Conservation (phyloP, 495 filamentous ascomycete genomes). For the Talaromyces nanjingensis region DNA sequence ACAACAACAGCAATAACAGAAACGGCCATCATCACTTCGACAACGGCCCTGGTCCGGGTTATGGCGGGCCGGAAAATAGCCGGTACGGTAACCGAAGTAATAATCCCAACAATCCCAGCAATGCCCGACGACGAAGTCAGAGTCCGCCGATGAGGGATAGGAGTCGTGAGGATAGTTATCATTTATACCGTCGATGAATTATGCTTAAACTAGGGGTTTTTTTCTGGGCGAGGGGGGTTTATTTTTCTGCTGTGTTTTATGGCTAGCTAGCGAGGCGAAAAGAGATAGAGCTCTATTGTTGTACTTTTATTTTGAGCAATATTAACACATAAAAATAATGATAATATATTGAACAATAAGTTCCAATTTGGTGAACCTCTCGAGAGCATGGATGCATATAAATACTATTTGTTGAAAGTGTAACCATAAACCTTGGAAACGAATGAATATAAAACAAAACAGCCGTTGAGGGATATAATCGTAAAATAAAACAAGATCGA, state of each 20-base stretch:
- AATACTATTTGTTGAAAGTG: background rate
- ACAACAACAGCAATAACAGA: background rate
- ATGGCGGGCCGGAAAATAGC: background rate
- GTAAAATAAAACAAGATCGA: background rate
- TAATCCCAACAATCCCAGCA: constrained; percentile 12
- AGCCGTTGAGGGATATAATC: constrained; percentile 5
- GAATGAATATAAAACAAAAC: background rate
- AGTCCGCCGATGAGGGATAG: constrained; percentile 29
- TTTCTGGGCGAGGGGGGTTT: background rate
- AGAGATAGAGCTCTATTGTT: background rate
- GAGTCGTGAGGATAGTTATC: constrained; percentile 10
- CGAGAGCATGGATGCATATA: background rate
- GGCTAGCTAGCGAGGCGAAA: background rate
- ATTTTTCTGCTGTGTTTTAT: background rate
- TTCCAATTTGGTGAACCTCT: background rate
- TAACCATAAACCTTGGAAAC: background rate
- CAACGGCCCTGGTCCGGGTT: background rate
- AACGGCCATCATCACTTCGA: constrained; percentile 4
- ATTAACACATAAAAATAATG: background rate
- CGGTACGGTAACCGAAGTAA: constrained; percentile 20
- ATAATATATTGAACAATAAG: background rate
- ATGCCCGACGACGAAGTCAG: constrained; percentile 30
- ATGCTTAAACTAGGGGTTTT: background rate
- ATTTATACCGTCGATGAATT: constrained; percentile 8
- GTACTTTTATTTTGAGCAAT: background rate